These are phyloP conservation scores for Zangia roseola DNA, from an alignment of 768 basidiomycete species.

Conservation along the genomic window DNA sequence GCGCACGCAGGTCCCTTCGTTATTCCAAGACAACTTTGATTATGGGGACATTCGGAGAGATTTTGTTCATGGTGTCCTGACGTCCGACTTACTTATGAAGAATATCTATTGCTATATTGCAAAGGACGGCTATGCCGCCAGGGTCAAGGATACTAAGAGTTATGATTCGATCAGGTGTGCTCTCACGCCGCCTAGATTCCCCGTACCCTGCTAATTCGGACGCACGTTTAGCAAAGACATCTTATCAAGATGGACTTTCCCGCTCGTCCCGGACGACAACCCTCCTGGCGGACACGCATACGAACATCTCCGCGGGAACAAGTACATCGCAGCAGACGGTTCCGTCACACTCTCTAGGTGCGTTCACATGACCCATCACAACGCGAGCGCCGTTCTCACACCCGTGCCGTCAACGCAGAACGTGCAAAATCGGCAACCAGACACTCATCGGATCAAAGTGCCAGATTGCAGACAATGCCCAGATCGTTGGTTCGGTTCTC, in stretches of 20 bases:
- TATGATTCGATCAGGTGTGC: conserved; percentile 84
- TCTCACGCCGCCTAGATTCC: background rate
- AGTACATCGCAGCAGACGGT: conserved; percentile 80
- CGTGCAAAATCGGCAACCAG: conserved; percentile 78
- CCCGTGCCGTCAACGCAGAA: conserved; percentile 41
- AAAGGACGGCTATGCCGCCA: conserved; percentile 86
- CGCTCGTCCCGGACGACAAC: conserved; percentile 92
- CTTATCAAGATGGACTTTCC: conserved; percentile 91
- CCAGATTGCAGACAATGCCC: conserved; percentile 62
- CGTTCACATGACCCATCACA: conserved; percentile 13
- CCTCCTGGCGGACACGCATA: conserved; percentile 81
- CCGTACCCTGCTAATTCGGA: background rate
- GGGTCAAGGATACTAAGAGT: conserved; percentile 89
- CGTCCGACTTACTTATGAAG: conserved; percentile 92
- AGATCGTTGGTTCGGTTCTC: conserved; percentile 72
- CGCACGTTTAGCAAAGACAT: conserved; percentile 75
- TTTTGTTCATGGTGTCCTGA: conserved; percentile 92
- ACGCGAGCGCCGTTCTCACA: background rate
- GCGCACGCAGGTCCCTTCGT: conserved; percentile 72
- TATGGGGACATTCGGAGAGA: conserved; percentile 89
- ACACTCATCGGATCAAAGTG: conserved; percentile 83
- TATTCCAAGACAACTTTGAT: conserved; percentile 99
- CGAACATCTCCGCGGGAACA: conserved; percentile 84
- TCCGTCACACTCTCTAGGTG: conserved; percentile 84
- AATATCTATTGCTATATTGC: conserved; percentile 90